Evolutionary conservation across 306 rosid genomes (phyloP).

Genomic region (Lupinus albus): DNA sequence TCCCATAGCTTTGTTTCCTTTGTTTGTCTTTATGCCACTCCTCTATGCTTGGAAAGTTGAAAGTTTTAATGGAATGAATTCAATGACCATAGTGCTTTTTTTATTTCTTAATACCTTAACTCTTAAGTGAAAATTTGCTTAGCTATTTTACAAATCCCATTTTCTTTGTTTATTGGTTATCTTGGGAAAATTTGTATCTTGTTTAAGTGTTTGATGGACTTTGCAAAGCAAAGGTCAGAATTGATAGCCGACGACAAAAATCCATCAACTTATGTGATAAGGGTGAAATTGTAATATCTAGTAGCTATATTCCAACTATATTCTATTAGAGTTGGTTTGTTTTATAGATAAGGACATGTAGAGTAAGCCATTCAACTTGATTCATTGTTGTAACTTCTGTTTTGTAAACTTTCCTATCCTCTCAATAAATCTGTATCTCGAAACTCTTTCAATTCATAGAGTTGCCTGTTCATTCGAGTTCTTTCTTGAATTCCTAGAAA

Average conservation of each 20-base stretch:
- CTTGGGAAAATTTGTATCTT: constrained; percentile 1
- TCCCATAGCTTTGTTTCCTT: neutral
- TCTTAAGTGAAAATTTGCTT: neutral
- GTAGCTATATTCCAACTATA: too few species aligned
- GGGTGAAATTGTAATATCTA: too few species aligned
- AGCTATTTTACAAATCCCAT: neutral
- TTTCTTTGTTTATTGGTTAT: neutral
- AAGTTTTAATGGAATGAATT: neutral
- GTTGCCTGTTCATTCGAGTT: too few species aligned
- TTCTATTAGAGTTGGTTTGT: too few species aligned
- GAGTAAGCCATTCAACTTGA: too few species aligned
- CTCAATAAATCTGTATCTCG: too few species aligned
- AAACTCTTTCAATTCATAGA: too few species aligned
- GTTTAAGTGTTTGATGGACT: neutral
- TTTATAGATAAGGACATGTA: too few species aligned
- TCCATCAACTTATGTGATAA: too few species aligned
- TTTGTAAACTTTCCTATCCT: too few species aligned
- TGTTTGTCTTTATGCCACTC: neutral
- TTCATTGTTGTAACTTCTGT: too few species aligned
- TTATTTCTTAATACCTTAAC: neutral
- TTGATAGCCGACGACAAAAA: neutral
- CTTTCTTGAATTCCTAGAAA: too few species aligned
- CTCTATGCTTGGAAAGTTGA: constrained; percentile 6
- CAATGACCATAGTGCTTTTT: neutral
- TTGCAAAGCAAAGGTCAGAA: neutral